Percentiles rank a stretch among this genome's conserved stretches.
phyloP scores from a whole-genome alignment of 2,329 filamentous ascomycete genomes.

The Mollisia scopiformis region DNA sequence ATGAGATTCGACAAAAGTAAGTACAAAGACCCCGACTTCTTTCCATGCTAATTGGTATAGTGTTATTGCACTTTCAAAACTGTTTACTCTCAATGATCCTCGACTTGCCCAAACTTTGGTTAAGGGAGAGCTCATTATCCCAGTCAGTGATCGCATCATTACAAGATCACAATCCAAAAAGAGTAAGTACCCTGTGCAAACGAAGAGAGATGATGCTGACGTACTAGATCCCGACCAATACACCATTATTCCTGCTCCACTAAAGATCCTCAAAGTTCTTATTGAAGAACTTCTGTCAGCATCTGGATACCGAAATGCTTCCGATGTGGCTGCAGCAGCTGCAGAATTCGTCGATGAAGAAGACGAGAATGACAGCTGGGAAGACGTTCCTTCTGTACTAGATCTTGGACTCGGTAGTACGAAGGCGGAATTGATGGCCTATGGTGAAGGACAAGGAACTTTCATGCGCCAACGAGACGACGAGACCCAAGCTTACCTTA shows the following conservation, averaged over 20 bases:
- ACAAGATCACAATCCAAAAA: conserved; percentile 87
- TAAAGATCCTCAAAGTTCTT: conserved; percentile 96
- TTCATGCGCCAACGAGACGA: conserved; percentile 75
- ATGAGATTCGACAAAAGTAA: conserved; percentile 95
- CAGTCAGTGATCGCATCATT: conserved; percentile 82
- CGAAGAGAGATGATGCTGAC: conserved; percentile 2
- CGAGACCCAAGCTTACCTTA: conserved; percentile 84
- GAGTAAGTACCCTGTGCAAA: conserved; percentile 51
- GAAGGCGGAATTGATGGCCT: conserved; percentile 81
- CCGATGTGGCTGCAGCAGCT: conserved; percentile 61
- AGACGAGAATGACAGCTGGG: conserved; percentile 83
- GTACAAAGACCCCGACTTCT: conserved; percentile 41
- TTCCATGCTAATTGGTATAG: conserved; percentile 49
- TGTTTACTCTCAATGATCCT: conserved; percentile 85
- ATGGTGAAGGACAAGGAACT: conserved; percentile 59
- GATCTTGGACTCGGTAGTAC: conserved; percentile 74
- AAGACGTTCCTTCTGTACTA: conserved; percentile 77
- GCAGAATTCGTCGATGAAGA: conserved; percentile 62
- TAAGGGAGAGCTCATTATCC: conserved; percentile 88
- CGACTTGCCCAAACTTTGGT: conserved; percentile 80
- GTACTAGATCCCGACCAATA: conserved; percentile 79
- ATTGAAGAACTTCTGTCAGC: conserved; percentile 89
- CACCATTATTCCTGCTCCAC: conserved; percentile 81
- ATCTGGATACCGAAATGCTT: conserved; percentile 64
- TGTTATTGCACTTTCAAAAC: conserved; percentile 88